Conservation (phyloP, 495 filamentous ascomycete genomes). For the Podospora comata region DNA sequence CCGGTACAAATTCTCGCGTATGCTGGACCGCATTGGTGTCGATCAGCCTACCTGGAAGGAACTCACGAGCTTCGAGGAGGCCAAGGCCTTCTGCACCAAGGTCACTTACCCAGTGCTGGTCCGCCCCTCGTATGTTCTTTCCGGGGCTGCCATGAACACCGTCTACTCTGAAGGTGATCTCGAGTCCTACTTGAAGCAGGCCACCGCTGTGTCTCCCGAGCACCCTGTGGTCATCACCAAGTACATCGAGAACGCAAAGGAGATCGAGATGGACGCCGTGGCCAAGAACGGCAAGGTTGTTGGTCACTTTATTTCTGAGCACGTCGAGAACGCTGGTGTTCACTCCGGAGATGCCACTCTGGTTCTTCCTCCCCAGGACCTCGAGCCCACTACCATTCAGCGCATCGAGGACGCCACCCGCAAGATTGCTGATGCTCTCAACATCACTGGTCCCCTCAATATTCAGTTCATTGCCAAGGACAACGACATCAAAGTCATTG, state of each 20-base stretch:
- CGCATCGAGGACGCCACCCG: constrained; percentile 92
- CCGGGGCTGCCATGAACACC: constrained; percentile 96
- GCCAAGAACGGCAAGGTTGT: constrained; percentile 82
- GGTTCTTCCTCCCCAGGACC: constrained; percentile 90
- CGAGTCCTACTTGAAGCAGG: constrained; percentile 82
- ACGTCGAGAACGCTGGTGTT: constrained; percentile 94
- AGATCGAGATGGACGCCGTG: constrained; percentile 97
- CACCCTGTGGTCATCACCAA: constrained; percentile 98
- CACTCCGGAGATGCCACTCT: constrained; percentile 95
- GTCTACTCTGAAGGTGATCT: constrained; percentile 86
- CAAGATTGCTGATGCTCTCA: constrained; percentile 92
- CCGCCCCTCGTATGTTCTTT: constrained; percentile 91
- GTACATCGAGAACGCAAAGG: constrained; percentile 94
- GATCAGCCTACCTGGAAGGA: constrained; percentile 99
- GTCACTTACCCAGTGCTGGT: constrained; percentile 93
- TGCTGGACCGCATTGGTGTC: constrained; percentile 91
- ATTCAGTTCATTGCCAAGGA: constrained; percentile 99
- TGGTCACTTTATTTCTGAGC: constrained; percentile 91
- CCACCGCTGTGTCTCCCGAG: constrained; percentile 86
- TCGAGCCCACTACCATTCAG: constrained; percentile 81
- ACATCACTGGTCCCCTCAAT: constrained; percentile 95
- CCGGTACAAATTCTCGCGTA: constrained; percentile 96
- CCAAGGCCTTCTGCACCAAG: constrained; percentile 74
- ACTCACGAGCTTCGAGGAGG: constrained; percentile 83
- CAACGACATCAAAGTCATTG: constrained; percentile 99